Evolutionary conservation across 768 basidiomycete genomes (phyloP).

Genomic region (Amanita subjunquillea): DNA sequence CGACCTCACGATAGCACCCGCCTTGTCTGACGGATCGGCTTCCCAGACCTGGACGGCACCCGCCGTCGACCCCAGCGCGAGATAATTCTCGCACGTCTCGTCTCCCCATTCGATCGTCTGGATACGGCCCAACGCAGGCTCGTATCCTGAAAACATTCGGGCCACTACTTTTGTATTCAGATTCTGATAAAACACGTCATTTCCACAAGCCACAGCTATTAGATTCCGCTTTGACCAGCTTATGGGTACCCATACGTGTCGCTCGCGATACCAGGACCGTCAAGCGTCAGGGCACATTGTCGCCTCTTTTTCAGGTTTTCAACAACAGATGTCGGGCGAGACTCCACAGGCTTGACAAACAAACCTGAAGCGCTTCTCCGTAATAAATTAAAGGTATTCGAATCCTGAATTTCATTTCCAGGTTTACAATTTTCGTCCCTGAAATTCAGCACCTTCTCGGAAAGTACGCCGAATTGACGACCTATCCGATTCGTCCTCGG

Average conservation of each 20-base stretch:
- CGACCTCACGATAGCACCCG: neutral
- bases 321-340: conserved; percentile 37
- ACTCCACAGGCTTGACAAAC: conserved; percentile 21
- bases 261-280: conserved; percentile 49
- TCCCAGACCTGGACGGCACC: conserved; percentile 6
- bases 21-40: neutral
- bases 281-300: conserved; percentile 50
- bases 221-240: conserved; percentile 49
- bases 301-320: conserved; percentile 43
- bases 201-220: conserved; percentile 53
- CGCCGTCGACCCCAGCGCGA: conserved; percentile 10
- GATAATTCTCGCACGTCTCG: conserved; percentile 17
- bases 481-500: conserved; percentile 62
- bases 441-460: conserved; percentile 45
- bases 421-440: conserved; percentile 22
- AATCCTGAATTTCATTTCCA: conserved; percentile 15
- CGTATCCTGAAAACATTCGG: conserved; percentile 33
- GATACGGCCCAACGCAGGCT: conserved; percentile 23
- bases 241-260: conserved; percentile 45
- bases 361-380: conserved; percentile 44
- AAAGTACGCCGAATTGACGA: conserved; percentile 47
- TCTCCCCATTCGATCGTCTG: conserved; percentile 44
- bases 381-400: conserved; percentile 34
- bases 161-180: conserved; percentile 43
- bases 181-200: conserved; percentile 54